These are phyloP conservation scores for Gillenia trifoliata DNA, from an alignment of 306 rosid genomes.

Conservation along the genomic window DNA sequence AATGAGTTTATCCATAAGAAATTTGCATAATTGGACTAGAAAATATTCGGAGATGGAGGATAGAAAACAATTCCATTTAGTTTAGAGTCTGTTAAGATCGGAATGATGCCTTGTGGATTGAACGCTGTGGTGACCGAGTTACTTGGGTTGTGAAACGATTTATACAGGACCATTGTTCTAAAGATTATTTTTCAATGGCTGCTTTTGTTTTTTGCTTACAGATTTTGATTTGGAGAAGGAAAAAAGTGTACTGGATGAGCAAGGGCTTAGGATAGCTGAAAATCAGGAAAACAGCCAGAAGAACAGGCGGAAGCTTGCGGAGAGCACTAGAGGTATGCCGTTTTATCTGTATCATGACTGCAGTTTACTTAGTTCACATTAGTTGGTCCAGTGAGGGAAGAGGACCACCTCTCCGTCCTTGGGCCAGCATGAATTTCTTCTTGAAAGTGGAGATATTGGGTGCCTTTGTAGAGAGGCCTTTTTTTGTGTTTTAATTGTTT, in stretches of 20 bases:
- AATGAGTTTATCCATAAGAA: not conserved
- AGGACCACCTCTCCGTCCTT: not conserved
- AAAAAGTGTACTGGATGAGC: slow-evolving; percentile 80
- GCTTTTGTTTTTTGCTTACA: slow-evolving; percentile 18
- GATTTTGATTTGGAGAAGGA: slow-evolving; percentile 96
- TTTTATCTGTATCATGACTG: not conserved
- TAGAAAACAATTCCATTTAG: not conserved
- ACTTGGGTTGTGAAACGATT: not conserved
- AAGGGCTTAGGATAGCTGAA: slow-evolving; percentile 89
- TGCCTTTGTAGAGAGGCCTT: not conserved
- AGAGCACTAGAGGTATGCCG: slow-evolving; percentile 75
- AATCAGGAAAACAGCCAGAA: slow-evolving; percentile 98
- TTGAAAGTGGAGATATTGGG: not conserved
- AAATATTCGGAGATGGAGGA: not conserved
- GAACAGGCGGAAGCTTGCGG: slow-evolving; percentile 95
- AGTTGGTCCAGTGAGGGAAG: not conserved
- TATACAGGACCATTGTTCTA: no score
- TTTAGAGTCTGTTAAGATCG: not conserved
- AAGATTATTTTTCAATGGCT: no score
- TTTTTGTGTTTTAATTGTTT: not conserved
- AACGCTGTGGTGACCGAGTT: not conserved
- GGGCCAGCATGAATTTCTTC: not conserved
- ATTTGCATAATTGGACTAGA: not conserved
- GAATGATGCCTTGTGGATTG: not conserved
- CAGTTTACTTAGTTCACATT: not conserved